Base-by-base conservation (phyloP, 2,329 filamentous ascomycete species). In the Verticillium nubilum region DNA sequence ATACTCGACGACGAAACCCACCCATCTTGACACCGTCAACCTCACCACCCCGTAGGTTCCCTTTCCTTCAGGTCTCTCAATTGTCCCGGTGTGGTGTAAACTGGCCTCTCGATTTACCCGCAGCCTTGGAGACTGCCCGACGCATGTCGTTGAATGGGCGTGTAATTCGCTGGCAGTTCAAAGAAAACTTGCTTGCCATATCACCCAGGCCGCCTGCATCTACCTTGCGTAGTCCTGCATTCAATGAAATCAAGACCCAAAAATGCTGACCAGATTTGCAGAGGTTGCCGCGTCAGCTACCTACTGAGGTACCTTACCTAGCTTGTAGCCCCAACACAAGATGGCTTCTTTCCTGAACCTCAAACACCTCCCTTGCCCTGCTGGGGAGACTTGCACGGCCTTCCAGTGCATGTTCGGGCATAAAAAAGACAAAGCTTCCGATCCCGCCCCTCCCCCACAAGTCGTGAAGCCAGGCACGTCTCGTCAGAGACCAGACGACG, bases 321-420 rank as follows among this genome's bases (percentile, higher is more conserved):
- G 42, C n/a, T n/a, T 47, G 42, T 19, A 10, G 42, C 12, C 42
- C 15, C n/a, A 7, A 12, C 50, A 15, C 52, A 28, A 29, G 5
- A 71, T 57, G 56, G 47, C 56, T 60, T 62, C 64, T 35, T 60
- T 65, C 28, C 58, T 62, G 27, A 58, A 60, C 54, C 77, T 82
- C 62, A 82, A 80, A 65, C 76, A 75, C 60, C 76, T 83, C 54
- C 78, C 79, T 10, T 83, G 80, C 63, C 80, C 80, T 5, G 78
- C 78, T 23, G 80, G 80, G 56, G 72, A 75, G 54, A 70, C 61
- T 2, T 83, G 80, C 65, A 78, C 74, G 9, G 78, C 80, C 17
- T 80, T 80, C 64, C 73, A 77, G 61, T 83, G 80, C 64, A 74
- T 82, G 42, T 83, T 83, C 64, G 76, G 77, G 28, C 78, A 82